phyloP scores from a whole-genome alignment of 306 rosid species.

The Cucurbita maxima region DNA sequence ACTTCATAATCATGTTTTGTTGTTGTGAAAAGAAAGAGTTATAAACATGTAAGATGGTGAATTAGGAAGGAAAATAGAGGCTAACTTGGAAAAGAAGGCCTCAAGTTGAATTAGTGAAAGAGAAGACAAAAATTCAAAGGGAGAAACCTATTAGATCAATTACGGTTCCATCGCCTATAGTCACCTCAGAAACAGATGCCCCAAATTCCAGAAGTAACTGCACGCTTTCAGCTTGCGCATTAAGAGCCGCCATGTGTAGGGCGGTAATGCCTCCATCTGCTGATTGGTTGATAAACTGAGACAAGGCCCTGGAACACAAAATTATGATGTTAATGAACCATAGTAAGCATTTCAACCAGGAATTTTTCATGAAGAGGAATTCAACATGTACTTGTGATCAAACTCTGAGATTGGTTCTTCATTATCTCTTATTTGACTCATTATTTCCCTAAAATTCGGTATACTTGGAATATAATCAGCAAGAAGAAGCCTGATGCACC shows the following conservation, averaged over 20 bases:
- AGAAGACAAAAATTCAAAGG: not conserved
- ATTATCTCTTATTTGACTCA: conserved; percentile 20
- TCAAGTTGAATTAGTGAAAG: not conserved
- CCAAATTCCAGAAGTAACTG: conserved; percentile 84
- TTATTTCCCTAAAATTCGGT: conserved; percentile 40
- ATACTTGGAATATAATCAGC: conserved; percentile 77
- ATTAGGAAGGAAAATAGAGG: not conserved
- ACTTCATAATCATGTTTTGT: not conserved
- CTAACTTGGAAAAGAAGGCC: not conserved
- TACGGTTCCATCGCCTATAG: conserved; percentile 81
- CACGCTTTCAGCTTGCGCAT: conserved; percentile 73
- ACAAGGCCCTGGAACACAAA: conserved; percentile 41
- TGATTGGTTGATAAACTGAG: conserved; percentile 47
- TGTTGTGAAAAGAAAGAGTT: not conserved
- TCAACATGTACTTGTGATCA: conserved; percentile 42
- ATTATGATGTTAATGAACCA: conserved; percentile 12
- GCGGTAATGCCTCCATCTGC: conserved; percentile 98
- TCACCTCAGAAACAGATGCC: conserved; percentile 67
- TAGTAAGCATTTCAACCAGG: conserved; percentile 4
- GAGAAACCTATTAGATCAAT: conserved; percentile 72
- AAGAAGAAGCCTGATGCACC: conserved; percentile 70
- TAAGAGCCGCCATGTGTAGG: conserved; percentile 91
- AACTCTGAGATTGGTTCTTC: conserved; percentile 36
- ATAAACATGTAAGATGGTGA: not conserved
- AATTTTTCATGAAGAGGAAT: conserved; percentile 1